phyloP scores from a whole-genome alignment of 257 asterid genomes.

The Apocynum venetum region DNA sequence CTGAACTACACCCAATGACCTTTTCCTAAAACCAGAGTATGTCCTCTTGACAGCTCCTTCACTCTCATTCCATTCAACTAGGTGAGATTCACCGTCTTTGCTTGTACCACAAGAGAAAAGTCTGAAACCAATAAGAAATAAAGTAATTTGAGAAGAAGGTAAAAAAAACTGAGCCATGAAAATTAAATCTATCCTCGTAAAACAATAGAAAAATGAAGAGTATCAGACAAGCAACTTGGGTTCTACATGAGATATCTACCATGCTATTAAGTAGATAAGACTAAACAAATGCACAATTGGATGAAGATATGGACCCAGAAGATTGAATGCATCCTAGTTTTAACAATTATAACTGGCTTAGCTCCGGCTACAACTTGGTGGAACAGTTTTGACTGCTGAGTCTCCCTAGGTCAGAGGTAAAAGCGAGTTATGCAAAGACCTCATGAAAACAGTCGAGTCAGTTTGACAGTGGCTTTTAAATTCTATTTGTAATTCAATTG shows the following conservation, averaged over 20 bases:
- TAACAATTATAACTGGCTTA: not conserved
- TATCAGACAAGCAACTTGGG: not conserved
- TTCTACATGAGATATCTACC: not conserved
- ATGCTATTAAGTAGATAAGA: not conserved
- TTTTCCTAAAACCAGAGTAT: slow-evolving; percentile 78
- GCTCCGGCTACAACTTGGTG: not conserved
- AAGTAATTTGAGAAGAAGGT: not conserved
- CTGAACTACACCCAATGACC: slow-evolving; percentile 86
- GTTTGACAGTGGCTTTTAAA: not conserved
- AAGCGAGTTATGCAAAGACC: not conserved
- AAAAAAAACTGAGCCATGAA: not conserved
- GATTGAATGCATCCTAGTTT: not conserved
- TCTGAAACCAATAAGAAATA: slow-evolving; percentile 45
- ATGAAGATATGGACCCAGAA: not conserved
- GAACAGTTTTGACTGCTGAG: not conserved
- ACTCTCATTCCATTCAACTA: slow-evolving; percentile 95
- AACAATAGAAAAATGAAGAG: not conserved
- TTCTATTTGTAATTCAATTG: not conserved
- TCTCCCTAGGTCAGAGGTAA: not conserved
- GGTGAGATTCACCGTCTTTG: slow-evolving; percentile 91
- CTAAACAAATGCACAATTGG: not conserved
- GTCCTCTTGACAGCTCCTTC: slow-evolving; percentile 90
- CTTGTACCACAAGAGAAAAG: slow-evolving; percentile 94
- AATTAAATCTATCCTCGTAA: not conserved
- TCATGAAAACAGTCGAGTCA: not conserved